Conservation (phyloP, 352 stramenopile genomes). For the Phytophthora agathidicida region DNA sequence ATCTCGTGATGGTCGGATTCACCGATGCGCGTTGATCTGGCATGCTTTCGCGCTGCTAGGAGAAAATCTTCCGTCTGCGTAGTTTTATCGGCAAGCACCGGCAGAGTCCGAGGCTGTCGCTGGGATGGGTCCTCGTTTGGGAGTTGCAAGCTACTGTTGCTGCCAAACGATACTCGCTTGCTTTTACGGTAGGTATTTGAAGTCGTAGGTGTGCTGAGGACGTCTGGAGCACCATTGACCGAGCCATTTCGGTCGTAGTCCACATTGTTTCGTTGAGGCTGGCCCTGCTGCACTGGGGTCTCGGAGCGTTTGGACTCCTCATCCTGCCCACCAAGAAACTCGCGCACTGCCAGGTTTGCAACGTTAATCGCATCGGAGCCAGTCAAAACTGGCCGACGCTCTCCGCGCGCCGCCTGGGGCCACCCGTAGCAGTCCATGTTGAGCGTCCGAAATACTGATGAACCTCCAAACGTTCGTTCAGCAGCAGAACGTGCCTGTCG, state of each 20-base stretch:
- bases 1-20: not conserved
- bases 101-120: slow-evolving; percentile 28
- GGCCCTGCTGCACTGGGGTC: not conserved
- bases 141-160: not conserved
- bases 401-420: slow-evolving; percentile 18
- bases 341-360: slow-evolving; percentile 34
- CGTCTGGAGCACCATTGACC: not conserved
- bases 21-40: not conserved
- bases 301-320: slow-evolving; percentile 24
- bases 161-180: slow-evolving; percentile 37
- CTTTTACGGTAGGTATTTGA: slow-evolving; percentile 13
- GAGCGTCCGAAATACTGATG: slow-evolving; percentile 30
- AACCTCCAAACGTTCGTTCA: slow-evolving; percentile 26
- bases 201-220: not conserved
- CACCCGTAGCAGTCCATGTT: slow-evolving; percentile 24
- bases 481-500: slow-evolving; percentile 15
- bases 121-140: not conserved
- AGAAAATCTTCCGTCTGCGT: slow-evolving; percentile 40
- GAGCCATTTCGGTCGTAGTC: not conserved
- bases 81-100: slow-evolving; percentile 39
- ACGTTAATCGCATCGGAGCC: slow-evolving; percentile 42
- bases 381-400: slow-evolving; percentile 35
- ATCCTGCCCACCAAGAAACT: slow-evolving; percentile 36
- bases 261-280: not conserved
- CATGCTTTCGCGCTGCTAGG: slow-evolving; percentile 1